These are phyloP conservation scores for Eruca vesicaria DNA, from an alignment of 441 rosid species.

Conservation along the genomic window DNA sequence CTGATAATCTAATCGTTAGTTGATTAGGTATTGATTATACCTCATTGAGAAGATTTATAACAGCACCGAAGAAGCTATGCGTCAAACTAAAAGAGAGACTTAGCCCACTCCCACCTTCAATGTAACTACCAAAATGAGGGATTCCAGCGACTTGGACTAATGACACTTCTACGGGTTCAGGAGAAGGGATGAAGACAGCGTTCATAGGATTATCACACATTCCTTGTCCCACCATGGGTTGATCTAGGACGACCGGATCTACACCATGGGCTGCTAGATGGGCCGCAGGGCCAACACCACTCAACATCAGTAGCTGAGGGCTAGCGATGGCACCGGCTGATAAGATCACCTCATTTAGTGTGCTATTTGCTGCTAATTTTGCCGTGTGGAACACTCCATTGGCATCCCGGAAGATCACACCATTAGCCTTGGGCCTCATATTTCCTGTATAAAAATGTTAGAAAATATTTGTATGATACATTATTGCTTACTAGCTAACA, in stretches of 20 bases:
- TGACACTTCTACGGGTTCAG: conserved; percentile 43
- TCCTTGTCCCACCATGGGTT: conserved; percentile 50
- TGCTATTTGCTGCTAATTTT: not conserved
- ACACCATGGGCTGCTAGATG: conserved; percentile 38
- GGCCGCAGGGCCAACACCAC: conserved; percentile 44
- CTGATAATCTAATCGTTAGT: too few species aligned
- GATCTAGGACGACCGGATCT: conserved; percentile 34
- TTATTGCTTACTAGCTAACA: not conserved
- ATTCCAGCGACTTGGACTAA: conserved; percentile 47
- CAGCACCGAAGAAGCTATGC: conserved; percentile 7
- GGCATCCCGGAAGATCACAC: conserved; percentile 39
- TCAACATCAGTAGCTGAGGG: conserved; percentile 48
- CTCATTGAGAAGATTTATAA: conserved; percentile 23
- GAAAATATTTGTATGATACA: not conserved
- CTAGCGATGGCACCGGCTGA: conserved; percentile 50
- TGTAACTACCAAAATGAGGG: conserved; percentile 36
- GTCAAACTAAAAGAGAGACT: conserved; percentile 31
- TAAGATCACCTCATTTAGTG: conserved; percentile 36
- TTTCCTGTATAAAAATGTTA: conserved; percentile 12
- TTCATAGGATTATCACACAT: conserved; percentile 56
- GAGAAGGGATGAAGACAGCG: conserved; percentile 44
- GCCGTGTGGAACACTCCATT: conserved; percentile 36
- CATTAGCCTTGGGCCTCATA: conserved; percentile 35
- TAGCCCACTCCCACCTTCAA: conserved; percentile 43
- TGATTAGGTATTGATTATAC: not conserved